A percentile compares a stretch with the other conserved stretches of the same genome.
Conservation (phyloP, 2,329 filamentous ascomycete species). For the Setomelanomma holmii region DNA sequence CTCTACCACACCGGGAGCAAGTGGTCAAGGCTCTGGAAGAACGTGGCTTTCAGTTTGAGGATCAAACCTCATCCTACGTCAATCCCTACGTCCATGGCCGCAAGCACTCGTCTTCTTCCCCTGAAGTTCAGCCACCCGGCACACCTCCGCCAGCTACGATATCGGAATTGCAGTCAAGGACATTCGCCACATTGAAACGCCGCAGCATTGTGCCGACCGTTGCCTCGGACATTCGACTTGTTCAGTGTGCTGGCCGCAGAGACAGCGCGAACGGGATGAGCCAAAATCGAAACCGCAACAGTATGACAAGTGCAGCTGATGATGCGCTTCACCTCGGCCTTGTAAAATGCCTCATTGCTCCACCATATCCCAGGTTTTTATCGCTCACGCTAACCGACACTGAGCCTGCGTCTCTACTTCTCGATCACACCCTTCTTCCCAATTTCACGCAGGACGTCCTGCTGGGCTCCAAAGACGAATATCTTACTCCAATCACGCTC, state of each 20-base stretch:
- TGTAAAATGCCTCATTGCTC: constrained; percentile 56
- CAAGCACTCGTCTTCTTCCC: constrained; percentile 55
- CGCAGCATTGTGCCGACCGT: constrained; percentile 77
- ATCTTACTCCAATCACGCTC: constrained; percentile 84
- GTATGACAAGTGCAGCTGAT: constrained; percentile 45
- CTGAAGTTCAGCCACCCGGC: constrained; percentile 60
- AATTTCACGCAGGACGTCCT: constrained; percentile 68
- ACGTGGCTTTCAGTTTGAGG: constrained; percentile 84
- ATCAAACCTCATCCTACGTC: constrained; percentile 66
- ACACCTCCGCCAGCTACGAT: constrained; percentile 81
- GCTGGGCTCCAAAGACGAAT: constrained; percentile 75
- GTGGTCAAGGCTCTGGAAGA: constrained; percentile 80
- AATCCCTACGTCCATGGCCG: constrained; percentile 59
- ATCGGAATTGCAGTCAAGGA: constrained; percentile 79
- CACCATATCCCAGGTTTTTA: constrained; percentile 69
- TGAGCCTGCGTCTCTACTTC: constrained; percentile 75
- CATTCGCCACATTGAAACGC: constrained; percentile 82
- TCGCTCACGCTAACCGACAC: constrained; percentile 76
- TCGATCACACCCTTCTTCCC: constrained; percentile 71
- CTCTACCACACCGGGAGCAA: constrained; percentile 72
- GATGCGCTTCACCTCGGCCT: constrained; percentile 57
- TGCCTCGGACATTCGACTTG: constrained; percentile 71
- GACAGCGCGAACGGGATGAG: constrained; percentile 41
- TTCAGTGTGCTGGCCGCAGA: constrained; percentile 78
- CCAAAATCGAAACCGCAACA: constrained; percentile 35